Percentiles rank a stretch among this genome's conserved stretches.
Conservation (phyloP, 306 rosid genomes). For the Quercus suber region DNA sequence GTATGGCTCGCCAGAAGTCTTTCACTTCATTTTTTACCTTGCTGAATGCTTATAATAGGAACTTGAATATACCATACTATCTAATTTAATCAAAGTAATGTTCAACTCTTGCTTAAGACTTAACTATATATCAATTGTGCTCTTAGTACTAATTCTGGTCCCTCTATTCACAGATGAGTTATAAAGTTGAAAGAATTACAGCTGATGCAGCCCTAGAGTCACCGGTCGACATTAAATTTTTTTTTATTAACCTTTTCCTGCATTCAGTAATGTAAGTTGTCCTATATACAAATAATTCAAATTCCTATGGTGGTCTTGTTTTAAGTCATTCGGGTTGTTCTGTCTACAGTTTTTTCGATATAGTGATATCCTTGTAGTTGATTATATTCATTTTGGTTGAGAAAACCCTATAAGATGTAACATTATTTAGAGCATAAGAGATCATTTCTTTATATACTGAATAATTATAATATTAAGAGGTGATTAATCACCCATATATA, state of each 20-base stretch:
- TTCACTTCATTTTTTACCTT: conserved; percentile 67
- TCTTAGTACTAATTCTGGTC: conserved; percentile 28
- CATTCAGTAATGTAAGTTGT: conserved; percentile 71
- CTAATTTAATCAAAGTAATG: conserved; percentile 73
- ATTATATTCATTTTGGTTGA: not conserved
- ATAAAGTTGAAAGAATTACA: conserved; percentile 48
- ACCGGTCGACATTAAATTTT: conserved; percentile 43
- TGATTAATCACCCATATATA: too few species aligned
- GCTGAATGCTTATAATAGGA: conserved; percentile 79
- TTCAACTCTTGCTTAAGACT: conserved; percentile 9
- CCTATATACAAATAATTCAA: conserved; percentile 6
- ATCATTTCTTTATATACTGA: too few species aligned
- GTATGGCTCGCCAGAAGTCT: conserved; percentile 41
- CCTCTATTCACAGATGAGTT: conserved; percentile 53
- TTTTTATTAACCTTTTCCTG: conserved; percentile 62
- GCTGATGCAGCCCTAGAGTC: conserved; percentile 77
- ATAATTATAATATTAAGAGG: too few species aligned
- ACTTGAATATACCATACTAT: conserved; percentile 75
- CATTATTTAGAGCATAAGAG: too few species aligned
- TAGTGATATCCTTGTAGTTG: not conserved
- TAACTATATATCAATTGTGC: conserved; percentile 5
- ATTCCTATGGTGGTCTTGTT: not conserved
- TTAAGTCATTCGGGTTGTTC: not conserved
- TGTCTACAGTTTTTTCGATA: not conserved
- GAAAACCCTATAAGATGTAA: not conserved